Percentiles rank a stretch among this genome's conserved stretches.
phyloP scores from a whole-genome alignment of 352 stramenopile genomes.

The Phytophthora capsici region DNA sequence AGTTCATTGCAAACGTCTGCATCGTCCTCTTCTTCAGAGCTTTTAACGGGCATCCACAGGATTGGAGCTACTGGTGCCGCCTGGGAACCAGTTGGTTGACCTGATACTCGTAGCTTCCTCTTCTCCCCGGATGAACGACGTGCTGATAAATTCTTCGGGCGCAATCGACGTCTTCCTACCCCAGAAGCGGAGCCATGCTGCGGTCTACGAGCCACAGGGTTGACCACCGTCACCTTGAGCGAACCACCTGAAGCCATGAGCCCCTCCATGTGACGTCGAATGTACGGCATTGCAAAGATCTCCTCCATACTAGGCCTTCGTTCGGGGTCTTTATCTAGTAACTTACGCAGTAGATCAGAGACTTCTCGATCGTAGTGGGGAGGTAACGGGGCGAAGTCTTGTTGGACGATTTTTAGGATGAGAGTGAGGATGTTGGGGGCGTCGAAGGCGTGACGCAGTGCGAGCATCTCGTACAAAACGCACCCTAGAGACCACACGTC shows the following conservation, averaged over 20 bases:
- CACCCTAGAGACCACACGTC: slow-evolving; percentile 95
- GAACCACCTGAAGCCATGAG: slow-evolving; percentile 67
- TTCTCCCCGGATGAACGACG: slow-evolving; percentile 51
- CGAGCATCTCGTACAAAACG: slow-evolving; percentile 90
- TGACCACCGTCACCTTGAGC: slow-evolving; percentile 47
- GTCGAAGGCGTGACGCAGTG: slow-evolving; percentile 87
- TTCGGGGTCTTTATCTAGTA: slow-evolving; percentile 76
- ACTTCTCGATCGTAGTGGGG: slow-evolving; percentile 68
- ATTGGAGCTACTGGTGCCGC: slow-evolving; percentile 22
- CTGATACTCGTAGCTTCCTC: slow-evolving; percentile 20
- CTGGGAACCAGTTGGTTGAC: slow-evolving; percentile 12
- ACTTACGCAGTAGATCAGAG: slow-evolving; percentile 48
- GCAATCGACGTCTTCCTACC: slow-evolving; percentile 42
- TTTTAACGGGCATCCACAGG: slow-evolving; percentile 58
- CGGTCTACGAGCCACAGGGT: slow-evolving; percentile 41
- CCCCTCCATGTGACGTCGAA: slow-evolving; percentile 79
- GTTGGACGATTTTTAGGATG: slow-evolving; percentile 86
- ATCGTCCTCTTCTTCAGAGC: slow-evolving; percentile 46
- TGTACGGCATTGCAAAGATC: slow-evolving; percentile 76
- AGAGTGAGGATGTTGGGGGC: slow-evolving; percentile 84
- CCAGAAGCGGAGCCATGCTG: slow-evolving; percentile 34
- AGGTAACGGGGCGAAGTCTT: slow-evolving; percentile 69
- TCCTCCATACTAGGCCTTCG: slow-evolving; percentile 73
- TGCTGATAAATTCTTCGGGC: slow-evolving; percentile 49
- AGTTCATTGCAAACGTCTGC: slow-evolving; percentile 45